phyloP scores from a whole-genome alignment of 2,329 filamentous ascomycete genomes.

The Penicillium paneum region DNA sequence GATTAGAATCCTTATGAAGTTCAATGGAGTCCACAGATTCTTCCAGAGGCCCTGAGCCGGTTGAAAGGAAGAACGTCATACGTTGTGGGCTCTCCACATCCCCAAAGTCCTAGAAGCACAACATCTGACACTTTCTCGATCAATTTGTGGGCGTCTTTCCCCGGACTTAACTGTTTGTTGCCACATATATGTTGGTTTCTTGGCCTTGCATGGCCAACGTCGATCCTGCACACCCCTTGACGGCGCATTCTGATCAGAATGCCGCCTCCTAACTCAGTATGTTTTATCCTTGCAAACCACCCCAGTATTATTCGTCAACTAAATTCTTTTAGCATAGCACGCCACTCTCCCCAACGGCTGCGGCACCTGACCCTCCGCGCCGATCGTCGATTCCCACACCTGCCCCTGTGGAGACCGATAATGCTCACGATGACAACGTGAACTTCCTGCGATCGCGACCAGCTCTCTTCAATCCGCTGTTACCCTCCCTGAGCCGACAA shows the following conservation, averaged over 20 bases:
- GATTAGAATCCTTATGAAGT: background rate
- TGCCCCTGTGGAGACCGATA: slow-evolving; percentile 45
- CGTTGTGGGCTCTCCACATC: slow-evolving; percentile 2
- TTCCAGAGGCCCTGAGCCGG: background rate
- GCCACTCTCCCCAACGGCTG: slow-evolving; percentile 23
- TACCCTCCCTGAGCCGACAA: slow-evolving; percentile 29
- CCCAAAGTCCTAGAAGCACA: background rate
- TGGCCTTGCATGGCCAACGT: slow-evolving; percentile 9
- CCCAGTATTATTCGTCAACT: background rate
- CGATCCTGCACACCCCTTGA: slow-evolving; percentile 5
- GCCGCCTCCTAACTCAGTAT: slow-evolving; percentile 44
- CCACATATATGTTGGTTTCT: background rate
- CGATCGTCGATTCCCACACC: slow-evolving; percentile 48
- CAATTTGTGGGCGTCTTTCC: background rate
- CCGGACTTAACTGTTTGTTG: background rate
- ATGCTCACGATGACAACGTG: slow-evolving; percentile 49
- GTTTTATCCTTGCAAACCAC: slow-evolving; percentile 16
- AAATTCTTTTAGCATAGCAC: slow-evolving; percentile 25
- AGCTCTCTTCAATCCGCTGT: slow-evolving; percentile 25
- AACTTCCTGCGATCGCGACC: slow-evolving; percentile 48
- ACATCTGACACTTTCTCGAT: background rate
- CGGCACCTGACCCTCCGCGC: slow-evolving; percentile 43
- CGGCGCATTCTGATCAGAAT: slow-evolving; percentile 16
- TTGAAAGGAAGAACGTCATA: slow-evolving; percentile 14
- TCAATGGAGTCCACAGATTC: background rate